phyloP scores from a whole-genome alignment of 2,329 filamentous ascomycete species.

The Colletotrichum endophyticum region DNA sequence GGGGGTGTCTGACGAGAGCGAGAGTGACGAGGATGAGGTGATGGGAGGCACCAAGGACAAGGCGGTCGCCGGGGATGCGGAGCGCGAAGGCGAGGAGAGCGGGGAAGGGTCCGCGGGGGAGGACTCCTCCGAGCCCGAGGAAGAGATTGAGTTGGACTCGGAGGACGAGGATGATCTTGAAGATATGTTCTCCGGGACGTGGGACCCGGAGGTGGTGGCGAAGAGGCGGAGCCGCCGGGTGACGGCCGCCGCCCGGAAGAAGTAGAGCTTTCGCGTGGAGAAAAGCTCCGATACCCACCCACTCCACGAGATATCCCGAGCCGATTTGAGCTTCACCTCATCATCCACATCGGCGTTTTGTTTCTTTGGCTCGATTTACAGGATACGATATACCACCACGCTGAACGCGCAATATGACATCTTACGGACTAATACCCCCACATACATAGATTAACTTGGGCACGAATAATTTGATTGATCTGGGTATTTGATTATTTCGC shows the following conservation, averaged over 20 bases:
- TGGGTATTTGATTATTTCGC: constrained; percentile 18
- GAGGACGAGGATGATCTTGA: constrained; percentile 72
- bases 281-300: constrained; percentile 2
- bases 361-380: background rate
- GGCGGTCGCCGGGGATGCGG: constrained; percentile 11
- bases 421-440: constrained; percentile 10
- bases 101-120: background rate
- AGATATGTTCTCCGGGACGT: constrained; percentile 66
- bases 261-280: background rate
- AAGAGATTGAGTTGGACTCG: constrained; percentile 62
- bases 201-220: constrained; percentile 60
- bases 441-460: background rate
- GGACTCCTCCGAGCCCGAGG: constrained; percentile 23
- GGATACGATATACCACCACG: background rate
- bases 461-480: background rate
- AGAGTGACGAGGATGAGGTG: background rate
- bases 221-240: constrained; percentile 47
- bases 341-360: background rate
- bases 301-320: background rate
- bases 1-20: background rate
- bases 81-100: constrained; percentile 2
- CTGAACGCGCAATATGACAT: background rate
- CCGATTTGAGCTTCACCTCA: background rate
- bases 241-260: constrained; percentile 21
- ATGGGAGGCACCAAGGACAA: background rate